phyloP scores from a whole-genome alignment of 805 yeast genomes.

The Yamadazyma kitorensis region DNA sequence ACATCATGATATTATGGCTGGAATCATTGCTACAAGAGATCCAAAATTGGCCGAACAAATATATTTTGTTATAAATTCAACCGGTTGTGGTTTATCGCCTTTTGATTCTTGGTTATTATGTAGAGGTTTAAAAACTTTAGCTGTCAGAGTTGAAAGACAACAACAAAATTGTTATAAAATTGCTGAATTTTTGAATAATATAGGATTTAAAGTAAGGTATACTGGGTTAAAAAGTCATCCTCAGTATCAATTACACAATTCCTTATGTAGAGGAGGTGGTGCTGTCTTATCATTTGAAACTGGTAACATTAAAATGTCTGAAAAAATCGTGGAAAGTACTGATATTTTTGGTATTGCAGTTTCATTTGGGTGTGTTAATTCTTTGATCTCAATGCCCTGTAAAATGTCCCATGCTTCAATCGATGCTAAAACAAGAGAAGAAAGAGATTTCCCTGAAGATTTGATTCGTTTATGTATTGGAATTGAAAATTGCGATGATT shows the following conservation, averaged over 20 bases:
- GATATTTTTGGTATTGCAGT: constrained; percentile 85
- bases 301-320: constrained; percentile 63
- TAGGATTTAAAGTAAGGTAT: constrained; percentile 76
- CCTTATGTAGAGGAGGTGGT: constrained; percentile 81
- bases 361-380: constrained; percentile 91
- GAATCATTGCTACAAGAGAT: constrained; percentile 72
- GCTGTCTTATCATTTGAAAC: constrained; percentile 90
- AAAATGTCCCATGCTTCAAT: constrained; percentile 97
- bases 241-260: constrained; percentile 72
- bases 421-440: constrained; percentile 80
- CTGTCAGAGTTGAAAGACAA: constrained; percentile 83
- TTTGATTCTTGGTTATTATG: constrained; percentile 88
- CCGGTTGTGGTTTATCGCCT: constrained; percentile 90
- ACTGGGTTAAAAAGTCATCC: constrained; percentile 85
- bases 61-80: constrained; percentile 78
- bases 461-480: constrained; percentile 88
- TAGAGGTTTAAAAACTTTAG: constrained; percentile 85
- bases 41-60: constrained; percentile 64
- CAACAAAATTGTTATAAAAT: constrained; percentile 74
- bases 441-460: constrained; percentile 90
- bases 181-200: constrained; percentile 66
- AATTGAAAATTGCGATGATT: constrained; percentile 77
- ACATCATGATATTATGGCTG: constrained; percentile 97
- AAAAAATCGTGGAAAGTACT: constrained; percentile 70
- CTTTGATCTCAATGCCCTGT: constrained; percentile 90